Conservation (phyloP, 2,329 filamentous ascomycete species). For the Stemphylium lycopersici region DNA sequence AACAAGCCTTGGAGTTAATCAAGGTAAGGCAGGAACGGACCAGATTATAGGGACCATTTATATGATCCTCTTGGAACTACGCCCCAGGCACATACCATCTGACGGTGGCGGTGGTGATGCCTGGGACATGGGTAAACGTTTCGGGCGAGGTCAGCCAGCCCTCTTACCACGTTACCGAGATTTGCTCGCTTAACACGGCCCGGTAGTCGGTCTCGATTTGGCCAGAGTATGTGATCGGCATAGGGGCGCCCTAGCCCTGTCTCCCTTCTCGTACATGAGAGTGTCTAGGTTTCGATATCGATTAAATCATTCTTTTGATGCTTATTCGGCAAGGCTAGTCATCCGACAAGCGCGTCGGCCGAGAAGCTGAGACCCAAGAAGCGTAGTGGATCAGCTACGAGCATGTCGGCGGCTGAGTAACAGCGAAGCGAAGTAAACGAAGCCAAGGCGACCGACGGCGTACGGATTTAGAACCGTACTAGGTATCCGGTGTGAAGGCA, state of each 20-base stretch:
- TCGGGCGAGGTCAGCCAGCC: constrained; percentile 2
- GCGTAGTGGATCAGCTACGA: constrained; percentile 11
- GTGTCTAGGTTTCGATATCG: background rate
- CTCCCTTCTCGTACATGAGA: background rate
- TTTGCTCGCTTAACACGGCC: constrained; percentile 5
- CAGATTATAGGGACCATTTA: constrained; percentile 19
- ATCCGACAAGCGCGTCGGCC: background rate
- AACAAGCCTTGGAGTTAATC: constrained; percentile 9
- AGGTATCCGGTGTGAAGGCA: background rate
- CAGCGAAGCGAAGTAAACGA: constrained; percentile 12
- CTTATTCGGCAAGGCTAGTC: constrained; percentile 2
- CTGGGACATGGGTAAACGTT: background rate
- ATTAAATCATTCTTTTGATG: background rate
- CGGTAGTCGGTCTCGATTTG: background rate
- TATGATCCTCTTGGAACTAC: constrained; percentile 16
- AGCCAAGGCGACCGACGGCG: constrained; percentile 10
- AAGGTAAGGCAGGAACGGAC: constrained; percentile 11
- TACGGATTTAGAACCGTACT: constrained; percentile 4
- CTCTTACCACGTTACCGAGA: constrained; percentile 5
- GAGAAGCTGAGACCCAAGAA: constrained; percentile 17
- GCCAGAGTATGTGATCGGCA: constrained; percentile 1
- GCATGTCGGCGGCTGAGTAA: constrained; percentile 20
- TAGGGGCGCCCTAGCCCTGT: constrained; percentile 1
- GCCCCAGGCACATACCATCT: constrained; percentile 1
- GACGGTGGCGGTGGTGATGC: constrained; percentile 1